phyloP scores from a whole-genome alignment of 257 asterid genomes.

The Nicotiana tabacum region DNA sequence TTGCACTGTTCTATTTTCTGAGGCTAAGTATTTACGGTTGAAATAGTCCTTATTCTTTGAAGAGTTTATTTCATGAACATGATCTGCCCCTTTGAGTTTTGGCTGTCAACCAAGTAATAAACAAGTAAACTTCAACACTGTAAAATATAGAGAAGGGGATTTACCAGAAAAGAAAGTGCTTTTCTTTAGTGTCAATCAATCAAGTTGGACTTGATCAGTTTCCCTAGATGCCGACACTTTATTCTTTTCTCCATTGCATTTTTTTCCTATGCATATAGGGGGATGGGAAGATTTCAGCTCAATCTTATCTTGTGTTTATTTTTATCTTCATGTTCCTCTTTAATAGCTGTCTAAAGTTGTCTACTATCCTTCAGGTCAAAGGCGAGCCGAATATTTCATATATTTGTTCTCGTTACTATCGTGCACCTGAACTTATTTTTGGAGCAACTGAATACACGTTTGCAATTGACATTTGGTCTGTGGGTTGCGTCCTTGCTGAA shows the following conservation, averaged over 20 bases:
- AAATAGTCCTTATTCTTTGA: neutral
- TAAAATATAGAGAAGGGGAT: neutral
- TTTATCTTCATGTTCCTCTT: neutral
- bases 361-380: constrained; percentile 13
- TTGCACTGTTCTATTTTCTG: neutral
- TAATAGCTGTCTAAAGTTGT: neutral
- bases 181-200: neutral
- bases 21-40: neutral
- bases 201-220: neutral
- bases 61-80: neutral
- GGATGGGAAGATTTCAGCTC: neutral
- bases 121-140: neutral
- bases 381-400: constrained; percentile 34
- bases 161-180: neutral
- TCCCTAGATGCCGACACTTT: neutral
- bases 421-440: constrained; percentile 33
- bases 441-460: constrained; percentile 32
- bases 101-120: neutral
- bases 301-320: neutral
- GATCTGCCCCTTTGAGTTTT: neutral
- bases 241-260: neutral
- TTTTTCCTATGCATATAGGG: neutral
- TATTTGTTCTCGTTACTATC: constrained; percentile 30
- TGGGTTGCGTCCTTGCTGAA: constrained; percentile 35
- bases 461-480: constrained; percentile 34